Base-by-base conservation (phyloP, 23 red algal species). In the Gracilaria domingensis region DNA sequence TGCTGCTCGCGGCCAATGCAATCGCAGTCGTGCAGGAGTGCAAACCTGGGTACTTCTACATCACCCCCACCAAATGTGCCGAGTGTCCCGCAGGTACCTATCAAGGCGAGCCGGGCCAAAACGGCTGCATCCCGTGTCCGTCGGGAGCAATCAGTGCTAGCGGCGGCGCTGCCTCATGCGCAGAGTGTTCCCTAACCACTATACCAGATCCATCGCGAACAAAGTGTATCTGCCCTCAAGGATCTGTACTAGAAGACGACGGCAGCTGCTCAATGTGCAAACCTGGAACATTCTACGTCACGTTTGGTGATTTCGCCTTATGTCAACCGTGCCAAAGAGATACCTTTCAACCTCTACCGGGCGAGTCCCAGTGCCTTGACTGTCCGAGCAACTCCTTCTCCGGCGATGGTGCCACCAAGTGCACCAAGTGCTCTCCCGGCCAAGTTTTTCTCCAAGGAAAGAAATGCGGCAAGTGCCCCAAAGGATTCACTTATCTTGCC, bases 81-180 rank as follows among this genome's bases (percentile, higher is more conserved):
- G 12, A 35, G 35, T 81, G 77, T 32, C 77, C 77, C 20, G 16
- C 77, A 24, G 77, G 77, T 28, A 81, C 77, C 28, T 81, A 12
- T 49, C 77, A 81, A 59, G 3, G 1, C 17, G 8, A 56, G 34
- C 24, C 77, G 29, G 77, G 77, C 8, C 51, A 56, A 56, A 61
- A 58, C 7, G 77, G 77, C 49, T 81, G 77, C 53, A 59, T 81
- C 17, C 77, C 77, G 49, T 81, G 77, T 32, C 34, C 77, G 56
- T 23, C 45, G 18, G 77, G 77, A 35, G 37, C 55, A 20, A 56
- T 81, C 18, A 55, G 44, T 40, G 34, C 12, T 16, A 75, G 37
- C 18, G 69, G 39, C 8, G 69, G 35, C 6, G 33, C 69, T 20
- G 13, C 13, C 42, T 75, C 39, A 1, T 75, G 69, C 39, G 7